Evolutionary conservation across 2,329 filamentous ascomycete genomes (phyloP), one percentile per base, ranked within the genome.

Genomic region (Fusarium globosum): DNA sequence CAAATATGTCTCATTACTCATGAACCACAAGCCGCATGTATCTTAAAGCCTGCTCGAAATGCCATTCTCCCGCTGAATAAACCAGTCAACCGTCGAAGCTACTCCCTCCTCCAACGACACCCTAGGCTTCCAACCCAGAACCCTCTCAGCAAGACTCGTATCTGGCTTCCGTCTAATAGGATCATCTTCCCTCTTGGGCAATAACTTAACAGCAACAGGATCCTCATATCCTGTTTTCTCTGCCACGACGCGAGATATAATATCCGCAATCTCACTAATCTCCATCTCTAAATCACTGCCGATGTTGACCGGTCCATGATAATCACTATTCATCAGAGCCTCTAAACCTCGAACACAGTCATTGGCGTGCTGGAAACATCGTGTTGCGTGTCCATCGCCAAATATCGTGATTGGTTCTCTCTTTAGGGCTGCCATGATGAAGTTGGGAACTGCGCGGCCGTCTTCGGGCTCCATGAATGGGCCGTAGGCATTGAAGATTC

Each of bases 401-500:
- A 49, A 76, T 10, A 76, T 76, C 4, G 61, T 65, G 11, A 76
- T 74, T 6, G 71, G 62, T 12, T 72, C 55, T 8, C 74, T 53
- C 5, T 64, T 63, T 2, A 76, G 2, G 4, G 73, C 73, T 12
- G 73, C 71, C 28, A 64, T 69, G 45, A 76, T 76, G 5, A 76
- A 76, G 26, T 76, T 76, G 2, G 73, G 73, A 1, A 76, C 65
- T 1, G 73, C 73, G 4, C 73, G 62, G 1, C 73, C 73, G 2
- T 76, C 73, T 5, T 61, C 58, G 2, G 46, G 46, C 6, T 57
- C 35, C 73, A 76, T 76, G 1, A 56, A 71, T 0, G 73, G 73
- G 0, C 73, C 73, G 2, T 76, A 76, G 1, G 73, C 73, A 7
- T 76, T 76, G 14, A 76, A 76, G 4, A 76, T 76, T 4, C 73